A percentile compares a stretch with the other conserved stretches of the same genome.
Evolutionary conservation across 805 yeast genomes (phyloP).

Genomic region (Candida multigemmis): DNA sequence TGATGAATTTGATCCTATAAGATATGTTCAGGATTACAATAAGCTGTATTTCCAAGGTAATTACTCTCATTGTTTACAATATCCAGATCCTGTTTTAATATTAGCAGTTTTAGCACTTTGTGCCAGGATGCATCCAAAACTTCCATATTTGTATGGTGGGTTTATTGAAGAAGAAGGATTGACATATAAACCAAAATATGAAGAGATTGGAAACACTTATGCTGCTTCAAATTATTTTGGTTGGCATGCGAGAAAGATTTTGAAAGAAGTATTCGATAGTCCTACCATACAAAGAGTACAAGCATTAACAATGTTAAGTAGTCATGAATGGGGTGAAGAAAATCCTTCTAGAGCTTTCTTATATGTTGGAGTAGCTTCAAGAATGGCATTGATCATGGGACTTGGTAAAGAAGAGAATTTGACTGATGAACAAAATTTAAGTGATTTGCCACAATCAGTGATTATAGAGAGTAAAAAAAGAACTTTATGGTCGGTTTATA

Average conservation of each 20-base stretch:
- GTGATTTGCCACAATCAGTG: conserved; percentile 10
- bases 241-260: conserved; percentile 22
- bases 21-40: conserved; percentile 9
- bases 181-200: conserved; percentile 1
- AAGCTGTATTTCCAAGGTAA: conserved; percentile 6
- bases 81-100: conserved; percentile 20
- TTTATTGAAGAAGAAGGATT: conserved; percentile 18
- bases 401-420: conserved; percentile 11
- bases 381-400: conserved; percentile 28
- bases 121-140: conserved; percentile 21
- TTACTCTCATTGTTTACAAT: conserved; percentile 5
- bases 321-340: conserved; percentile 34
- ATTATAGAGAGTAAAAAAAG: conserved; percentile 21
- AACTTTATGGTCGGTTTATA: conserved; percentile 31
- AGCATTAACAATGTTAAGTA: conserved; percentile 24
- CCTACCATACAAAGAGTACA: conserved; percentile 29
- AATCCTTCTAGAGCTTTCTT: conserved; percentile 26
- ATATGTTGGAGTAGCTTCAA: conserved; percentile 29
- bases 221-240: conserved; percentile 29
- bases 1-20: conserved; percentile 10
- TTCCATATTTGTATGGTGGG: conserved; percentile 20
- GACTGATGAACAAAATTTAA: conserved; percentile 4
- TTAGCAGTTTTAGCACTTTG: conserved; percentile 27
- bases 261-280: conserved; percentile 26
- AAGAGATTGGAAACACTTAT: conserved; percentile 7